Conservation (phyloP, 805 yeast species). For the Candida vaughaniae region DNA sequence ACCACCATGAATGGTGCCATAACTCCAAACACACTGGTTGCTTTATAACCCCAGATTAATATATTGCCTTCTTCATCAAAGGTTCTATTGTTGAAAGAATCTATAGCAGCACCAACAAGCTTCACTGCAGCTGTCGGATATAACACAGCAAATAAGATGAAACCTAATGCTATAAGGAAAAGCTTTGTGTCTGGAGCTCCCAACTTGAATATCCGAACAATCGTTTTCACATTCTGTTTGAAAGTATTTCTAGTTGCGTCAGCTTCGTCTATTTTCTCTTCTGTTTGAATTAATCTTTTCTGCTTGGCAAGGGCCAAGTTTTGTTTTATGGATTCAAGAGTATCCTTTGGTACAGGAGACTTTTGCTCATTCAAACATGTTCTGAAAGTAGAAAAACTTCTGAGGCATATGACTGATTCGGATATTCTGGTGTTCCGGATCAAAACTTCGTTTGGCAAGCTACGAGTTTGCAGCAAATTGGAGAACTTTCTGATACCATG, state of each 20-base stretch:
- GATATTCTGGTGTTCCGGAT: no score
- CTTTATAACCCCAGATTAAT: slow-evolving; percentile 45
- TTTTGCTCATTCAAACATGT: neutral
- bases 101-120: slow-evolving; percentile 43
- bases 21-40: slow-evolving; percentile 37
- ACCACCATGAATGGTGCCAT: slow-evolving; percentile 46
- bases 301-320: slow-evolving; percentile 30
- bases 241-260: slow-evolving; percentile 27
- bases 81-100: slow-evolving; percentile 35
- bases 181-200: slow-evolving; percentile 41
- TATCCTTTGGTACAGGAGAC: neutral
- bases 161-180: slow-evolving; percentile 38
- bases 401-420: no score
- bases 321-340: slow-evolving; percentile 19
- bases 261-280: slow-evolving; percentile 35
- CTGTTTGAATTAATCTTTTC: slow-evolving; percentile 24
- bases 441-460: no score
- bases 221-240: slow-evolving; percentile 33
- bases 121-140: slow-evolving; percentile 45
- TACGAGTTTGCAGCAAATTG: no score
- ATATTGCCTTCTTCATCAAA: slow-evolving; percentile 40
- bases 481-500: no score
- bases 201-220: slow-evolving; percentile 35
- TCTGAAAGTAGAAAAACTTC: no score
- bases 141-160: slow-evolving; percentile 42